Percentiles rank a stretch among this genome's conserved stretches.
Evolutionary conservation across 1,284 basidiomycete genomes (phyloP).

Genomic region (Ceratobasidium papillatum): DNA sequence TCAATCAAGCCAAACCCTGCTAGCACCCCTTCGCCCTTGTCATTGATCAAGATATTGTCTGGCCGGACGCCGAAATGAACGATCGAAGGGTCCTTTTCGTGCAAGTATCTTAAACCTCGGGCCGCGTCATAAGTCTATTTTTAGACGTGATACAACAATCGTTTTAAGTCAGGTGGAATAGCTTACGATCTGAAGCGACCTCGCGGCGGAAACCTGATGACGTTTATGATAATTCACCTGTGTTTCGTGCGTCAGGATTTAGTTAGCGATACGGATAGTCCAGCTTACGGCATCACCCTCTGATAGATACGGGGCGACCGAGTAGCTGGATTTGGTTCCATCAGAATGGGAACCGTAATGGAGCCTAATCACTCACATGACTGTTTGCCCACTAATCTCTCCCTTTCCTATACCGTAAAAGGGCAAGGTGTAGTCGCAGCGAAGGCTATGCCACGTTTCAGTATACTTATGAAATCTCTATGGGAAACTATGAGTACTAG

Average conservation of each 20-base stretch:
- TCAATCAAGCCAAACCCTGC: background rate
- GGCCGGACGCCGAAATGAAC: background rate
- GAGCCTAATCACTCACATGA: slow-evolving; percentile 1
- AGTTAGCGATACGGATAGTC: background rate
- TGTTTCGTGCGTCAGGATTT: background rate
- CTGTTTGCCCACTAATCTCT: background rate
- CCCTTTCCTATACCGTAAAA: slow-evolving; percentile 6
- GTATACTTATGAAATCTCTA: background rate
- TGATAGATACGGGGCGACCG: background rate
- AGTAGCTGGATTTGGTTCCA: background rate
- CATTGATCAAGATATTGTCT: background rate
- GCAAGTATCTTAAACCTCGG: background rate
- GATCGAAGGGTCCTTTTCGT: background rate
- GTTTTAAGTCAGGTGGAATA: too few relatives aligned
- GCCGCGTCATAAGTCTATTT: background rate
- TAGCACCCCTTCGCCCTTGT: background rate
- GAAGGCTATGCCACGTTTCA: background rate
- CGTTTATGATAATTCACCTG: background rate
- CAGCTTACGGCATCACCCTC: slow-evolving; percentile 1
- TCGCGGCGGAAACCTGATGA: background rate
- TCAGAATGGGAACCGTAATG: background rate
- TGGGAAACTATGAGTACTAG: background rate
- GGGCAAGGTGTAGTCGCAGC: background rate
- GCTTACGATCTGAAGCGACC: slow-evolving; percentile 4
- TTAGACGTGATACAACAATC: background rate